Percentiles rank a stretch among this genome's conserved stretches.
Evolutionary conservation across 1,284 basidiomycete species (phyloP).

Genomic region (Grifola frondosa): DNA sequence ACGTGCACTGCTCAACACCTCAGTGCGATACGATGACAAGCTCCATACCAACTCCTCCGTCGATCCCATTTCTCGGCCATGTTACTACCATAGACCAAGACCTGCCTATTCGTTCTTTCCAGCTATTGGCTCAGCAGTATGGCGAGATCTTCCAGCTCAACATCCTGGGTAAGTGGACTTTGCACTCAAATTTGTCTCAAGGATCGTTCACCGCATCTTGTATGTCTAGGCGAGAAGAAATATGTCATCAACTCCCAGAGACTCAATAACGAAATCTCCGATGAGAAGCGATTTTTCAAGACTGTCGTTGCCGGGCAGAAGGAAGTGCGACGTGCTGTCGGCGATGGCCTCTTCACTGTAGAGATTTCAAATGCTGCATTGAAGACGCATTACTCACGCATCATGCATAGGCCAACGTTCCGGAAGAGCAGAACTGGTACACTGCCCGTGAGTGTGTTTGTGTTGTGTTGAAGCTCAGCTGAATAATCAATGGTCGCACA

Average conservation of each 20-base stretch:
- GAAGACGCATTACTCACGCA: not conserved
- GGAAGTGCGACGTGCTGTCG: slow-evolving; percentile 42
- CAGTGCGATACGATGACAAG: slow-evolving; percentile 19
- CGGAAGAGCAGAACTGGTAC: slow-evolving; percentile 48
- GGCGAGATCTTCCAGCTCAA: slow-evolving; percentile 47
- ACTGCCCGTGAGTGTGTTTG: slow-evolving; percentile 40
- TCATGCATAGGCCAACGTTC: slow-evolving; percentile 27
- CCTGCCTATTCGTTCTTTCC: slow-evolving; percentile 38
- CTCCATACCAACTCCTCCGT: slow-evolving; percentile 41
- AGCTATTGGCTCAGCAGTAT: slow-evolving; percentile 42
- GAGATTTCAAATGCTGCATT: not conserved
- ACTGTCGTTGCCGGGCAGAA: slow-evolving; percentile 31
- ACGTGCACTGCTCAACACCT: too few relatives aligned
- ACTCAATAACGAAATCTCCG: slow-evolving; percentile 42
- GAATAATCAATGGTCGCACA: slow-evolving; percentile 9
- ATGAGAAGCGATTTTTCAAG: slow-evolving; percentile 48
- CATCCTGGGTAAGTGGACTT: slow-evolving; percentile 33
- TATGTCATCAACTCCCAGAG: slow-evolving; percentile 37
- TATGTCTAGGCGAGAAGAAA: slow-evolving; percentile 17
- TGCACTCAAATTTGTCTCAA: too few relatives aligned
- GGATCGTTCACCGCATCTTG: not conserved
- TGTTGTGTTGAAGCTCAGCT: too few relatives aligned
- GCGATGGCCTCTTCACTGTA: slow-evolving; percentile 46
- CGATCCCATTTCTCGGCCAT: slow-evolving; percentile 47
- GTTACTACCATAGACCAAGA: slow-evolving; percentile 38